These are phyloP conservation scores for Paraurostyla sp. DNA, from an alignment of 73 alveolate species.

Conservation along the genomic window DNA sequence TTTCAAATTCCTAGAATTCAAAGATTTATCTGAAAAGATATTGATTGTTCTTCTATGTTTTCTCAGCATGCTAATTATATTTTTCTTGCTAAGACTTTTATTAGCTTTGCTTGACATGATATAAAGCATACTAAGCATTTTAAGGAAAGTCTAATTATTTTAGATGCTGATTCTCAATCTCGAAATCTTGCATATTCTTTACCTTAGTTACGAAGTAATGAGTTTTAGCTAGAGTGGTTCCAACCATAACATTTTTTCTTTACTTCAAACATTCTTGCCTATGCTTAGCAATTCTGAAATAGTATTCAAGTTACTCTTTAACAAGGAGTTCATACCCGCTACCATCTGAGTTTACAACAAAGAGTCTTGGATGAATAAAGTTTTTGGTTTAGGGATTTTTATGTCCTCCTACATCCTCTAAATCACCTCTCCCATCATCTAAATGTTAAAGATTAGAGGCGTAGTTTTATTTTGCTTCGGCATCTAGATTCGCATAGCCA, in stretches of 20 bases:
- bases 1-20: slow-evolving; percentile 62
- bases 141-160: slow-evolving; percentile 27
- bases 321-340: slow-evolving; percentile 68
- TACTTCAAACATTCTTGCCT: slow-evolving; percentile 41
- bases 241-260: slow-evolving; percentile 46
- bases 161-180: not conserved
- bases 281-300: slow-evolving; percentile 53
- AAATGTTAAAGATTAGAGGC: slow-evolving; percentile 19
- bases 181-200: not conserved
- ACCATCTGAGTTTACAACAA: slow-evolving; percentile 70
- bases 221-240: slow-evolving; percentile 20
- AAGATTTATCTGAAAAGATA: slow-evolving; percentile 44
- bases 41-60: not conserved
- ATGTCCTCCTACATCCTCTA: slow-evolving; percentile 60
- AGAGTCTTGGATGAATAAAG: slow-evolving; percentile 64
- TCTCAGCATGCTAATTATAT: not conserved
- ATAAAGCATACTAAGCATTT: not conserved
- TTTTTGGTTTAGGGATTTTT: slow-evolving; percentile 13
- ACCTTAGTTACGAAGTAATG: slow-evolving; percentile 52
- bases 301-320: slow-evolving; percentile 56
- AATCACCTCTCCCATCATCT: slow-evolving; percentile 70
- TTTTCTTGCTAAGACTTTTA: not conserved
- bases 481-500: not conserved
- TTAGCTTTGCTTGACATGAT: slow-evolving; percentile 5
- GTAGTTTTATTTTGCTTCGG: not conserved